Conservation (phyloP, 2,329 filamentous ascomycete species). For the Orbilia blumenaviensis region DNA sequence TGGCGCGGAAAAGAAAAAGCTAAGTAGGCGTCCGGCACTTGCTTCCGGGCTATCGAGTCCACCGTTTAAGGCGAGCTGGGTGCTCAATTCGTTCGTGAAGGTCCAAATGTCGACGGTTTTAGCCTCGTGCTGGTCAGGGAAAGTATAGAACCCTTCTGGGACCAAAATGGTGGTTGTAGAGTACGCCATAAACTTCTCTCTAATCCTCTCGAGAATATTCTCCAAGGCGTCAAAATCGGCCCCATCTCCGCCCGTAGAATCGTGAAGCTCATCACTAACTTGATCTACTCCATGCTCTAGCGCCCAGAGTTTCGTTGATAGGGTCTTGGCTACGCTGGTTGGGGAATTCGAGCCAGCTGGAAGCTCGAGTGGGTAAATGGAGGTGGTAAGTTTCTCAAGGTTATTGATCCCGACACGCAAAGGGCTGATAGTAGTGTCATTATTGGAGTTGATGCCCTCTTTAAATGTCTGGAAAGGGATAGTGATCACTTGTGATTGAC, state of each 20-base stretch:
- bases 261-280: not conserved
- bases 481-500: not conserved
- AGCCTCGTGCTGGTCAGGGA: not conserved
- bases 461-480: not conserved
- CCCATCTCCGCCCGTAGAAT: not conserved
- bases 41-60: not conserved
- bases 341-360: not conserved
- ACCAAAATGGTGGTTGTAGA: not conserved
- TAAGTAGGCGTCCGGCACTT: not conserved
- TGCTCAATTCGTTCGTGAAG: not conserved
- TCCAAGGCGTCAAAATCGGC: not conserved
- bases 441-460: not conserved
- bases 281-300: not conserved
- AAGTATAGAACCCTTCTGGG: not conserved
- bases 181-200: not conserved
- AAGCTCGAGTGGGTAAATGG: not conserved
- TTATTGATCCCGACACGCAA: not conserved
- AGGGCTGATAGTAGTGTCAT: not conserved
- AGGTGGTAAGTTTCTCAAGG: not conserved
- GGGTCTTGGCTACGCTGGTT: not conserved
- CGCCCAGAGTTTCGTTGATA: not conserved
- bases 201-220: not conserved
- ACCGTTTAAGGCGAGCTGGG: not conserved
- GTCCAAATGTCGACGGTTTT: not conserved
- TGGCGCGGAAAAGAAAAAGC: not conserved